Evolutionary conservation across 148 eudicot genomes (phyloP).

Genomic region (Fagopyrum homotropicum): DNA sequence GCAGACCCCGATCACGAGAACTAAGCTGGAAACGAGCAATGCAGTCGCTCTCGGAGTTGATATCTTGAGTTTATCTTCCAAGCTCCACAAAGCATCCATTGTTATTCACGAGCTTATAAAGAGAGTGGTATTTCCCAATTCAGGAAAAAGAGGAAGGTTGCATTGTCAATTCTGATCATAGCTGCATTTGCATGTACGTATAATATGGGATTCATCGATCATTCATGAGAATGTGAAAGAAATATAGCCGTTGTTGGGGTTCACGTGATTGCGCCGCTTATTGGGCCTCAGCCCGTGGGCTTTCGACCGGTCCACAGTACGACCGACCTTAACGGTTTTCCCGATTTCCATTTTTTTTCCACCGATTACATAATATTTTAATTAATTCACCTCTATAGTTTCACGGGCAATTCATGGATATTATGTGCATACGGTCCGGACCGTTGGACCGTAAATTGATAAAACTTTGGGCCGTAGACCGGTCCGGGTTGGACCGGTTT

Average conservation of each 20-base stretch:
- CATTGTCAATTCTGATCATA: neutral
- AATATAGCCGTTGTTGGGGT: constrained; percentile 7
- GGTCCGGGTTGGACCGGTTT: too few species aligned
- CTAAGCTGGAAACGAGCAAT: constrained; percentile 30
- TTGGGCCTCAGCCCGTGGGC: constrained; percentile 8
- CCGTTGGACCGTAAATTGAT: too few species aligned
- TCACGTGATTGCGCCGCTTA: constrained; percentile 8
- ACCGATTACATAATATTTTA: neutral
- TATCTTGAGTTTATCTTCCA: constrained; percentile 59
- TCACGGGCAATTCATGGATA: neutral
- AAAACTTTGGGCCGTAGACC: too few species aligned
- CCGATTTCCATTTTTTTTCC: neutral
- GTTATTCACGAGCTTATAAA: neutral
- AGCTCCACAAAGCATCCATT: constrained; percentile 60
- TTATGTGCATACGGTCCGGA: too few species aligned
- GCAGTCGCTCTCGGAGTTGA: constrained; percentile 45
- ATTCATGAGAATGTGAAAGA: neutral
- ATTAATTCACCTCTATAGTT: neutral
- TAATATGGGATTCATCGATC: neutral
- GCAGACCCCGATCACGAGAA: constrained; percentile 31
- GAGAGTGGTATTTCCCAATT: neutral
- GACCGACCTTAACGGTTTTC: neutral
- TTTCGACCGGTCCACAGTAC: neutral
- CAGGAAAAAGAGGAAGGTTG: neutral
- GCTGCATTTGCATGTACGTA: neutral